Base-by-base conservation (phyloP, 495 filamentous ascomycete species). In the Penicillium coprophilum region DNA sequence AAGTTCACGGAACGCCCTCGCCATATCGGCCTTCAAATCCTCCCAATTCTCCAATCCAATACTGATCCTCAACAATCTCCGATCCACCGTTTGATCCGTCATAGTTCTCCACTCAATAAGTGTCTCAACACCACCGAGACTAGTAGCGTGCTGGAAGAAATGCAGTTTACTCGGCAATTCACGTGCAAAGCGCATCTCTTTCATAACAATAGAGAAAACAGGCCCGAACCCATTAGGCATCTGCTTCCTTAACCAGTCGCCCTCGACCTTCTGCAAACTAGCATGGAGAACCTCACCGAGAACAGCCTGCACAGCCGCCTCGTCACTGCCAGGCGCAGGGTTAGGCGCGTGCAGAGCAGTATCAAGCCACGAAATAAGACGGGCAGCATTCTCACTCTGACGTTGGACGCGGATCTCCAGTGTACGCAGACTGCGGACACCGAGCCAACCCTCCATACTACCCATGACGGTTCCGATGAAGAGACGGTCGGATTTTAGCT, bases 131-230 rank as follows among this genome's bases (percentile, higher is more conserved):
- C 93, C 91, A 4, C 94, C 94, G 6, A 98, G 72, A 70, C 88
- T 92, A 15, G 94, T 98, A 7, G 94, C 92, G 79, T 98, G 94
- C 60, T 96, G 90, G 77, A 97, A 98, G 49, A 92, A 81, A 24
- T 80, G 56, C 65, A 97, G 68, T 74, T 88, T 85, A 62, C 86
- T 87, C 23, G 94, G 94, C 51, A 98, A 68, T 38, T 74, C 70
- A 34, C 79, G 77, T 3, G 94, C 93, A 43, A 82, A 66, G 6
- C 72, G 70, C 61, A 82, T 78, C 5, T 76, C 74, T 56, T 81
- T 80, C 80, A 90, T 82, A 13, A 69, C 75, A 38, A 96, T 79
- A 1, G 87, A 77, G 64, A 97, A 98, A 9, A 98, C 94, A 4
- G 94, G 88, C 0, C 92, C 92, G 64, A 83, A 96, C 0, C 94